A percentile compares a stretch with the other conserved stretches of the same genome.
These are phyloP conservation scores for Pichia thaimueangensis DNA, from an alignment of 805 yeast species.

Conservation along the genomic window DNA sequence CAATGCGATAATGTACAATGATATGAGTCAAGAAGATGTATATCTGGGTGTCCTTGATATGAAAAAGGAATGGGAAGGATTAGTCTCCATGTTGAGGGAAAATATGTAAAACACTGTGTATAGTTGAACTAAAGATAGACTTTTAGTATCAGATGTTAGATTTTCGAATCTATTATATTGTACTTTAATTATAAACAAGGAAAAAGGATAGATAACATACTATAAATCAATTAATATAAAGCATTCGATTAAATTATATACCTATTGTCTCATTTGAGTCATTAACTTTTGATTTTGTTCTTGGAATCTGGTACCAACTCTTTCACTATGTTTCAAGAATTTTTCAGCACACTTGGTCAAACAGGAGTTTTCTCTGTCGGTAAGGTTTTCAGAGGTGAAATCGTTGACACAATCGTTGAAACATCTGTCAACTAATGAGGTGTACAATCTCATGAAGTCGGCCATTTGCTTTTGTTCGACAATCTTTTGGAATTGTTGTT, in stretches of 20 bases:
- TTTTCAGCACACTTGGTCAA: slow-evolving; percentile 91
- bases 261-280: slow-evolving; percentile 44
- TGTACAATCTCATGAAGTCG: slow-evolving; percentile 96
- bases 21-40: slow-evolving; percentile 50
- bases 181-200: not conserved
- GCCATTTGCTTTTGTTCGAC: slow-evolving; percentile 98
- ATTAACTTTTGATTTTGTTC: slow-evolving; percentile 81
- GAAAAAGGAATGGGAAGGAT: slow-evolving; percentile 58
- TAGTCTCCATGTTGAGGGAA: slow-evolving; percentile 54
- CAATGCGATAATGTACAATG: slow-evolving; percentile 78
- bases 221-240: too few species aligned
- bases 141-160: too few species aligned
- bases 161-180: too few species aligned
- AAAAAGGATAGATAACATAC: too few species aligned
- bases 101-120: slow-evolving; percentile 17
- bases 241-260: too few species aligned
- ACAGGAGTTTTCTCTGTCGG: slow-evolving; percentile 80
- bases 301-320: slow-evolving; percentile 98
- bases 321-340: slow-evolving; percentile 95
- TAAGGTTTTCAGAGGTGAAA: slow-evolving; percentile 85
- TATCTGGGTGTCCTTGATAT: slow-evolving; percentile 59
- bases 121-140: too few species aligned
- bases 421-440: slow-evolving; percentile 93
- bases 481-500: slow-evolving; percentile 90
- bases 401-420: slow-evolving; percentile 97